Conservation (phyloP, 164 flowering plant genomes). For the Annona cherimola region DNA sequence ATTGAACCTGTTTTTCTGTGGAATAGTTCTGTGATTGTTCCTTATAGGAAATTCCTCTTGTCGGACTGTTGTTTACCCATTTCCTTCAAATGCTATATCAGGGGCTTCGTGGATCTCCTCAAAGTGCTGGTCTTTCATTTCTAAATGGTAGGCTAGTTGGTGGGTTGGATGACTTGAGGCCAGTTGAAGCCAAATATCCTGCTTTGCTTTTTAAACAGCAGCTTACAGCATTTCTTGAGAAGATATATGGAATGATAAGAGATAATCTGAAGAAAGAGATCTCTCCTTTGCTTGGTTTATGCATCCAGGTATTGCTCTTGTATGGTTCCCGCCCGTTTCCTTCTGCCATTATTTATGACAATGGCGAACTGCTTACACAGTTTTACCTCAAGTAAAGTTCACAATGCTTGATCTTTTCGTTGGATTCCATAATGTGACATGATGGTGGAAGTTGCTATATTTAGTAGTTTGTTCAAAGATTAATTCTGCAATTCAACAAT, state of each 20-base stretch:
- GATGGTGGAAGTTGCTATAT: neutral
- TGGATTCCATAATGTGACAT: neutral
- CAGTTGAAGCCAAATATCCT: constrained; percentile 98
- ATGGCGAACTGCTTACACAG: neutral
- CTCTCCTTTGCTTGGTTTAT: constrained; percentile 86
- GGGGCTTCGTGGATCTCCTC: constrained; percentile 92
- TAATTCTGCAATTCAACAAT: neutral
- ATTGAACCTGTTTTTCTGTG: constrained; percentile 1
- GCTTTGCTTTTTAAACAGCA: constrained; percentile 97
- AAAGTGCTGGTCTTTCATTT: constrained; percentile 77
- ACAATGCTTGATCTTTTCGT: neutral
- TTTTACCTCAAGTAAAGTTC: neutral
- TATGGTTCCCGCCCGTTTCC: neutral
- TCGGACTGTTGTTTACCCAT: neutral
- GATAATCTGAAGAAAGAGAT: constrained; percentile 97
- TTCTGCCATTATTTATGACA: neutral
- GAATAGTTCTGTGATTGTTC: neutral
- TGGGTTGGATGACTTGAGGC: constrained; percentile 72
- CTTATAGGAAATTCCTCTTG: neutral
- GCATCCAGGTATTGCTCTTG: constrained; percentile 70
- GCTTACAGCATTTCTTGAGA: constrained; percentile 97
- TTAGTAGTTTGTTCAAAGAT: neutral
- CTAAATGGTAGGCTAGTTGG: constrained; percentile 71
- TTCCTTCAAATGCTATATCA: constrained; percentile 13
- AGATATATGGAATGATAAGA: constrained; percentile 96